Conservation (phyloP, 768 basidiomycete species). For the Podaxis pistillaris region DNA sequence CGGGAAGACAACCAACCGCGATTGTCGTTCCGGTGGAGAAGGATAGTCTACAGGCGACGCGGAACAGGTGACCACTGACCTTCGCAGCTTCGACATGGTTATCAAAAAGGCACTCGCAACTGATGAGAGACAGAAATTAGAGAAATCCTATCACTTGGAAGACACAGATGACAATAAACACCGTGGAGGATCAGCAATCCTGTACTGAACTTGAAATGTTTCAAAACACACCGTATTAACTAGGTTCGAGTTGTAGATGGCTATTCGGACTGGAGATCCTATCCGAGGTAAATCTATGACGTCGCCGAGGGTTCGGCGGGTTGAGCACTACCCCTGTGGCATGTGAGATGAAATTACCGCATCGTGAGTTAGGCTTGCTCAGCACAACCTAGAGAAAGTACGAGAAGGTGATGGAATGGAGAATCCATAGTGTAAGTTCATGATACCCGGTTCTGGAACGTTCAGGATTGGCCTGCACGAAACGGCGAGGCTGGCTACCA, state of each 20-base stretch:
- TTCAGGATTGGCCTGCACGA: background rate
- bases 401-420: background rate
- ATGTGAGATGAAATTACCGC: background rate
- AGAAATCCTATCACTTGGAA: background rate
- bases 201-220: background rate
- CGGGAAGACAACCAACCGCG: slow-evolving; percentile 28
- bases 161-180: no score
- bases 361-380: background rate
- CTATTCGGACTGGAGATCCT: background rate
- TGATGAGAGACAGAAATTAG: background rate
- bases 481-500: background rate
- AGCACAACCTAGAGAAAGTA: background rate
- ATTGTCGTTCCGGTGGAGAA: slow-evolving; percentile 29
- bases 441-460: background rate
- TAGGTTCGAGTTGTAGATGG: background rate
- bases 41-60: slow-evolving; percentile 26
- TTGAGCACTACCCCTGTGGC: no score
- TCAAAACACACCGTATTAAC: background rate
- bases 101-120: background rate
- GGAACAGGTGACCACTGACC: slow-evolving; percentile 15
- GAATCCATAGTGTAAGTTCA: background rate
- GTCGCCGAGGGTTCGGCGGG: background rate
- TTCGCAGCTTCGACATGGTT: background rate
- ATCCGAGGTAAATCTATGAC: slow-evolving; percentile 8
- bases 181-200: no score